Evolutionary conservation across 2,329 filamentous ascomycete genomes (phyloP), one percentile per base, ranked within the genome.

Genomic region (Xylaria sp.): DNA sequence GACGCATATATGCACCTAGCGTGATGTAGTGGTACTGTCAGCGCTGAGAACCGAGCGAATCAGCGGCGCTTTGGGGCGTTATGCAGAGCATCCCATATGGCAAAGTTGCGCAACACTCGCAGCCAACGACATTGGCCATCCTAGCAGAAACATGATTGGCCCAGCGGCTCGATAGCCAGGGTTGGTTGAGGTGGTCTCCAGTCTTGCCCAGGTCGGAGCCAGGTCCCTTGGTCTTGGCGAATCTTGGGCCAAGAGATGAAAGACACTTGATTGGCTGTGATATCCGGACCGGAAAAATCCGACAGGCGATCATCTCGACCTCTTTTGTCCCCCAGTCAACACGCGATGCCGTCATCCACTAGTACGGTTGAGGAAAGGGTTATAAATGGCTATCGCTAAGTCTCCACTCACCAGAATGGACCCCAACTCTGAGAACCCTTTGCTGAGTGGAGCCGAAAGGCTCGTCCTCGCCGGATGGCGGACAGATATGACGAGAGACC

Each of bases 211-310:
- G n/a, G n/a, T n/a, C n/a, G n/a, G n/a, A n/a, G 5, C 28, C 28
- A 31, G 38, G 33, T 35, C 55, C 55, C 54, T 55, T 56, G 4
- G 6, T 53, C 61, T 62, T 61, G 54, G 61, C 61, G 53, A 45
- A 49, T 43, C 35, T 56, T 53, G 57, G 42, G 54, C 53, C 43
- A 52, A 61, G 40, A 58, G 38, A 42, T 17, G 23, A n/a, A n/a
- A 33, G 11, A 4, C 8, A 23, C 43, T 11, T 50, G 53, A 64
- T 64, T 64, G 64, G 64, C 15, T 17, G n/a, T n/a, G n/a, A 23
- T 17, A 12, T 1, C n/a, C 61, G 57, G 64, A 40, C 57, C 64
- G 64, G 64, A 56, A 58, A 47, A 64, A 58, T 55, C 60, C 57
- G 60, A 45, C 37, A 43, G 40, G 42, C 40, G 42, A 61, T 57